Evolutionary conservation across 345 rosid genomes (phyloP), one percentile per base, ranked within the genome.

Genomic region (Euphorbia pulcherrima): DNA sequence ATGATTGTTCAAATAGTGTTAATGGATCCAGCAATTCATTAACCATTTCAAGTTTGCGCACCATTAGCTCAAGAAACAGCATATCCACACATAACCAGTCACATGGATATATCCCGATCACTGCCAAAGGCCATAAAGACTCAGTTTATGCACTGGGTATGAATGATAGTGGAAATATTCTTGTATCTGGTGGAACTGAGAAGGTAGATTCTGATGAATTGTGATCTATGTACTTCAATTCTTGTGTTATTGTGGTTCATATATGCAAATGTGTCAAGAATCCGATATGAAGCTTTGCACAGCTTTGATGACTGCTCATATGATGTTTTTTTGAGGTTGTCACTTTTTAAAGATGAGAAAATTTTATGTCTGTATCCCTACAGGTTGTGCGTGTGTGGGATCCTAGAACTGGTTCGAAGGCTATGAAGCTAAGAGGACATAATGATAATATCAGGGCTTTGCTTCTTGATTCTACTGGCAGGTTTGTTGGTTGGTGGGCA

Each of bases 301-400:
- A 71, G 18, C 9, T 62, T 53, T 55, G 35, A 41, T 60, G 12
- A 10, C 26, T 74, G 60, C 39, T n/a, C 60, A 58, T 58, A 52
- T 30, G 21, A 64, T 58, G 48, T 21, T 53, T 60, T 29, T 18
- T 29, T 58, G 53, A 46, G 53, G 46, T 35, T 14, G 57, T 41
- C 9, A 57, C 24, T 53, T 50, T 12, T 46, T 73, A 8, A 8
- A 41, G 50, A 46, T 28, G 41, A 57, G 33, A 30, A 8, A 10
- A 12, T 3, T 64, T 50, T 41, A 21, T n/a, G n/a, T n/a, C n/a
- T 56, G 62, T n/a, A 44, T 62, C 70, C 62, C 54, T 79, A 44
- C 65, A 95, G 99, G 97, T 92, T 71, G 90, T 95, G 76, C 97
- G 99, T 46, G 97, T 92, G 75, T 95, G 99, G 99, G 99, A 95